Evolutionary conservation across 2,329 filamentous ascomycete species (phyloP), one percentile per base, ranked within the genome.

Genomic region (Ceratocystis papillata): DNA sequence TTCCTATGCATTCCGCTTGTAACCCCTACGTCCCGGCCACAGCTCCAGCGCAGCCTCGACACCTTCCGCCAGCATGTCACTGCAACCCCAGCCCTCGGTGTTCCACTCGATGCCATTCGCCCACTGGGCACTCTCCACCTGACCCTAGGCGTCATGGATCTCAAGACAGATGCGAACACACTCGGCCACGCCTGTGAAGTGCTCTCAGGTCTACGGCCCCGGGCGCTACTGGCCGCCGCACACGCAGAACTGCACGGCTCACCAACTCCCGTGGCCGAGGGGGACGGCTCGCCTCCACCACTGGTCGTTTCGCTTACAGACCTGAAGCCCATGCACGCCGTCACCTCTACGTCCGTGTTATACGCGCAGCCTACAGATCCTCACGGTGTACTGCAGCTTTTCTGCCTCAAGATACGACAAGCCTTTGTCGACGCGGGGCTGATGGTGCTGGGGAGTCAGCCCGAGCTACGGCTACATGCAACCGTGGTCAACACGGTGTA

Each of bases 401-500:
- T 90, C 72, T 86, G 84, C 69, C 75, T 82, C 69, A 73, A 72
- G n/a, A 72, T 90, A 15, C 77, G 80, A 68, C 71, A 75, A 0
- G 69, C 70, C 1, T 90, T 92, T 70, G 76, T 75, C 20, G 76
- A 81, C 1, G 77, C 77, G 0, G 84, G 79, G 1, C 74, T 88
- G 8, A 76, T 91, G 72, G 72, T 3, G 5, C 8, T 79, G 0
- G 76, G 78, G 0, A 86, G 89, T 30, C 75, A 77, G 12, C 77
- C 89, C 65, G 81, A 84, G 5, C 74, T 96, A 69, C 80, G 89
- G 22, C 76, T 96, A 63, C 93, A 96, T 73, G 90, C 89, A 20
- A 96, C 93, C 0, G 77, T 96, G 3, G 76, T 94, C 63, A 96
- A 96, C 74, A 95, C 91, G 0, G 83, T 91, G 15, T 95, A 96